Base-by-base conservation (phyloP, 345 rosid genomes). In the Eucalyptus pauciflora region DNA sequence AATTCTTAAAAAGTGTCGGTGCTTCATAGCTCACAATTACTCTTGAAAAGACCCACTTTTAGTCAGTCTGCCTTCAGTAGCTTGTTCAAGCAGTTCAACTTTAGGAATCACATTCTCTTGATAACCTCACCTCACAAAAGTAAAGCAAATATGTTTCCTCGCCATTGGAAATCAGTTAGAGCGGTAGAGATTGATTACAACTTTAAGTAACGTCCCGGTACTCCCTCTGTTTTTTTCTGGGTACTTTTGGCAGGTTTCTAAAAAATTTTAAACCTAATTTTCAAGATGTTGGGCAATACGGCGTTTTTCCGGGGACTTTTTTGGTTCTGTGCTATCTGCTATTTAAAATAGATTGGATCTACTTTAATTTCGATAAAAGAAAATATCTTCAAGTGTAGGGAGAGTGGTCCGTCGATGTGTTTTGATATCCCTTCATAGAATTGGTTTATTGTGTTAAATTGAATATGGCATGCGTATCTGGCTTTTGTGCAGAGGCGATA, bases 401-500 rank as follows among this genome's bases (percentile, higher is more conserved):
- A 7, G 27, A 76, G 48, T 41, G 48, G 83, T 76, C 83, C 76
- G 5, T 64, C 45, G 29, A 49, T 46, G 56, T 50, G 85, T 88
- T 88, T 50, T 33, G 20, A 33, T 50, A 69, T 15, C 37, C 49
- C 18, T 22, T 27, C 43, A 27, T 2, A 33, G 52, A 46, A n/a
- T 18, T 76, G 67, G 13, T 56, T 56, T 56, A 56, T 56, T 56
- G 49, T 10, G 48, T 50, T 25, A 27, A 45, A 43, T 41, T 86
- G 54, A 52, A 0, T 2, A 20, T 5, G 13, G 87, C 29, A 58
- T 89, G 86, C 33, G 13, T 80, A 3, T 37, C 83, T 76, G 83
- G 83, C 7, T 87, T 87, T 37, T 7, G 37, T 86, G 88, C 90
- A 94, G 96, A 88, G 96, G 96, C 86, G 94, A 92, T 64, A 94